Evolutionary conservation across 2,329 filamentous ascomycete species (phyloP), one percentile per base, ranked within the genome.

Genomic region (Fusarium nisikadoi): DNA sequence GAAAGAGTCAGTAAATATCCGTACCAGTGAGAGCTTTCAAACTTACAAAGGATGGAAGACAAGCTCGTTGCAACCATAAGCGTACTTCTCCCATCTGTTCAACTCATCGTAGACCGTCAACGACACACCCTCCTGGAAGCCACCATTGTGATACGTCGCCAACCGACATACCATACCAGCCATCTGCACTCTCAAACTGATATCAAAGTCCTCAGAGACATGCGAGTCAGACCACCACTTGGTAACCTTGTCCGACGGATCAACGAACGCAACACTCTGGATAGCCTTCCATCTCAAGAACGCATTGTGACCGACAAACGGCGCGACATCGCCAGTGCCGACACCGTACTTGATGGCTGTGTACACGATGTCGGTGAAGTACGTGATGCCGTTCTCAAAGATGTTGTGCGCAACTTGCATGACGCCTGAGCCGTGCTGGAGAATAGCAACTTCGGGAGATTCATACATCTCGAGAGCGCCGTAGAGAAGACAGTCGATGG

Each of bases 281-380:
- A 78, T 67, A n/a, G 76, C 78, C 35, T 77, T 77, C 92, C 92
- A 94, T 27, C 92, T 87, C 19, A 94, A 83, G 66, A 94, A 89
- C 3, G 92, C 92, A 76, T 94, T 94, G 83, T 94, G 92, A 2
- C 92, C 92, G 68, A 94, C 92, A 73, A 94, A 94, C 1, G 91
- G 92, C 1, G 92, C 90, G 11, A 92, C 88, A 58, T 94, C 92
- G 8, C 92, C 92, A 55, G 89, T 91, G 11, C 89, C 88, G 33
- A 94, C 91, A 25, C 90, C 88, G 76, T 91, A 94, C 31, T 87
- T 86, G 75, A 94, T 94, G 38, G 91, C 88, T 0, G 89, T 91
- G 83, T 94, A 95, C 74, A 94, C 89, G 56, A 94, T 86, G 77
- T 94, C 91, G 45, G 92, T 94, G 82, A 94, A 94, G 83, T 92